Evolutionary conservation across 1,284 basidiomycete species (phyloP).

Genomic region (Cryptococcus sp.): DNA sequence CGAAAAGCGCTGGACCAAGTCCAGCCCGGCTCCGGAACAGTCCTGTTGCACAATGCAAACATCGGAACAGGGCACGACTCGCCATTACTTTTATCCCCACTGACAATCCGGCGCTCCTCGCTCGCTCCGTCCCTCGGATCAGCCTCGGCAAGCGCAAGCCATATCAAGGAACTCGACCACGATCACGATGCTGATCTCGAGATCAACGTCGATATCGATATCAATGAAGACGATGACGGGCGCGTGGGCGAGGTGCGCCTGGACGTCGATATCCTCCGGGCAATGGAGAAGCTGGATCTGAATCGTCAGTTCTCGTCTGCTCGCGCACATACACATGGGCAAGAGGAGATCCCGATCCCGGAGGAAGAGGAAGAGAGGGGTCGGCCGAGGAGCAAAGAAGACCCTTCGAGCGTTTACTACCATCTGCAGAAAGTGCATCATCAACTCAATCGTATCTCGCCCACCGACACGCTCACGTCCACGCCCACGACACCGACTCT

Average conservation of each 20-base stretch:
- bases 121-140: no score
- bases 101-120: no score
- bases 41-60: no score
- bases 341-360: conserved; percentile 1
- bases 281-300: no score
- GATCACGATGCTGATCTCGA: conserved; percentile 11
- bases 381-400: conserved; percentile 32
- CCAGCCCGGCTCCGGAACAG: no score
- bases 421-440: background rate
- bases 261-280: background rate
- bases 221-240: conserved; percentile 3
- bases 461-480: background rate
- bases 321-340: no score
- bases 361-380: conserved; percentile 35
- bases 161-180: background rate
- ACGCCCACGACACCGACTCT: background rate
- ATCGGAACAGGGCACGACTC: no score
- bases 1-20: conserved; percentile 24
- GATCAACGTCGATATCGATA: background rate
- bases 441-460: background rate
- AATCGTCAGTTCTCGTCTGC: no score
- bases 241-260: background rate
- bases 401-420: conserved; percentile 3
- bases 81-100: no score
- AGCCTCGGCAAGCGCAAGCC: no score